Evolutionary conservation across 148 eudicot species (phyloP), one percentile per base, ranked within the genome.

Genomic region (Diospyros lotus): DNA sequence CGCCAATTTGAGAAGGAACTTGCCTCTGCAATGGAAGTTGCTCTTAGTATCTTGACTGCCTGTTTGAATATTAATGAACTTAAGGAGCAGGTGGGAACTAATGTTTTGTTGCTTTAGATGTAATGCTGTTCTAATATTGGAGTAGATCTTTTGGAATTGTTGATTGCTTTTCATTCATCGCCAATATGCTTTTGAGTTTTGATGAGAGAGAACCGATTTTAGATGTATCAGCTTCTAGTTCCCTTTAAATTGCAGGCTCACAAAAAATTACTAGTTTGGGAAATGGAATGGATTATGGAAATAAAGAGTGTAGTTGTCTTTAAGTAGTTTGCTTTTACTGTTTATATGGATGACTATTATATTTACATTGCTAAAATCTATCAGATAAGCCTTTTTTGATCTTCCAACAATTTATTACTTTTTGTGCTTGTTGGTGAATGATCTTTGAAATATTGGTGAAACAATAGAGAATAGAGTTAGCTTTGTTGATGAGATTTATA

Each of bases 1-100:
- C 96, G 94, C 44, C 86, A 84, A 77, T 95, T 90, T 82, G 99
- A 95, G 83, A 87, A 90, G 75, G 99, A 95, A 77, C 89, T 95
- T 73, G 84, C 85, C 73, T 86, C 96, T 79, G 85, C 90, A 12
- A 79, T 86, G 82, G 99, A 92, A 78, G 86, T 85, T 80, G 94
- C 97, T 58, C 84, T 93, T 50, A 77, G 79, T 77, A 80, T 95
- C 84, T 87, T 95, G 81, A 90, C 93, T 52, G 93, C 96, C 60
- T 95, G 99, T 79, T 77, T 89, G 82, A 91, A 81, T 84, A 85
- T 88, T 65, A 82, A 73, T 79, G 94, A 93, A 80, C 87, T 92
- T 66, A 90, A 84, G 82, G 99, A 92, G 84, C 99, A 95, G 97
- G 99, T 92, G 51, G 51, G 80, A 44, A 54, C 50, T 66, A 77